A percentile compares a stretch with the other conserved stretches of the same genome.
These are phyloP conservation scores for Aspergillus sp. DNA, from an alignment of 2,329 filamentous ascomycete species.

Conservation along the genomic window DNA sequence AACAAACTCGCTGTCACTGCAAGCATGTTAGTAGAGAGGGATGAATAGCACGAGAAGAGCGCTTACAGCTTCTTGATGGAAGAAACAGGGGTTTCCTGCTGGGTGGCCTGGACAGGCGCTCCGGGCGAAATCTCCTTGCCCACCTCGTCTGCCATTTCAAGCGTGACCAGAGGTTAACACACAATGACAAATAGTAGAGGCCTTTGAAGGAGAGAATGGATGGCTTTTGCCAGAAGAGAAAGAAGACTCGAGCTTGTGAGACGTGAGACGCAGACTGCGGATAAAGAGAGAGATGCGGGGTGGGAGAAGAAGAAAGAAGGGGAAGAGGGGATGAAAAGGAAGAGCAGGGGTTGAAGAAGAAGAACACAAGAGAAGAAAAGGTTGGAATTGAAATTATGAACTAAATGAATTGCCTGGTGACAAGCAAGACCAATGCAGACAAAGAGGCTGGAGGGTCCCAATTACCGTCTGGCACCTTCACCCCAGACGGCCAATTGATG, in stretches of 20 bases:
- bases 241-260: slow-evolving; percentile 11
- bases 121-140: slow-evolving; percentile 9
- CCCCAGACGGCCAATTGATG: not conserved
- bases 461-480: slow-evolving; percentile 10
- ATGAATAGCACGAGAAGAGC: not conserved
- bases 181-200: not conserved
- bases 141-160: slow-evolving; percentile 20
- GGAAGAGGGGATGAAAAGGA: slow-evolving; percentile 4
- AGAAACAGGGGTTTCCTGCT: slow-evolving; percentile 3
- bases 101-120: not conserved
- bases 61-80: slow-evolving; percentile 20
- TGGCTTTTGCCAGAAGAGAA: not conserved
- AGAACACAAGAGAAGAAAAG: slow-evolving; percentile 5
- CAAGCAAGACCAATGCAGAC: not conserved
- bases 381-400: not conserved
- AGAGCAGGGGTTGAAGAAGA: slow-evolving; percentile 8
- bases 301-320: slow-evolving; percentile 5
- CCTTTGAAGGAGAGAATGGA: not conserved
- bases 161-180: not conserved
- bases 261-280: not conserved
- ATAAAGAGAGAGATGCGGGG: slow-evolving; percentile 1
- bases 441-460: slow-evolving; percentile 10
- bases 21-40: slow-evolving; percentile 6
- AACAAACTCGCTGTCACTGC: slow-evolving; percentile 19
- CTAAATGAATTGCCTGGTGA: not conserved